These are phyloP conservation scores for Tremellales sp. DNA, from an alignment of 1,284 basidiomycete species.

Conservation along the genomic window DNA sequence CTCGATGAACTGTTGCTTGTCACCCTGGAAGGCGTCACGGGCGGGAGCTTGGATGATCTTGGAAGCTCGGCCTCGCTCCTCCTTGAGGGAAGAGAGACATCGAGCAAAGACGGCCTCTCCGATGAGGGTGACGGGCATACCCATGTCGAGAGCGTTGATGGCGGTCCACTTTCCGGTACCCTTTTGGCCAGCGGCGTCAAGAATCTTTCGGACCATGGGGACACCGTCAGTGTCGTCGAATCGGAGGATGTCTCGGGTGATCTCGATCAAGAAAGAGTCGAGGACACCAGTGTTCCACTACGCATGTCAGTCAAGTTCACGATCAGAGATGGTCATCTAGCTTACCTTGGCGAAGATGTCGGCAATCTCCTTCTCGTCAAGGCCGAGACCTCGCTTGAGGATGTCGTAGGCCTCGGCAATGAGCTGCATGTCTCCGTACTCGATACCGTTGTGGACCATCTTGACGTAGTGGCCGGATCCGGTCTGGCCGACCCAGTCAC, in stretches of 20 bases:
- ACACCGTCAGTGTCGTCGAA: constrained; percentile 89
- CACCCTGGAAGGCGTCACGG: constrained; percentile 89
- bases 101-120: constrained; percentile 99
- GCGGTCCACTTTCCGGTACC: constrained; percentile 99
- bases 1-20: constrained; percentile 97
- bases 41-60: constrained; percentile 85
- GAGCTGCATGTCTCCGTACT: constrained; percentile 99
- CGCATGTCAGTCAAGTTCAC: constrained; percentile 1
- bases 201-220: constrained; percentile 88
- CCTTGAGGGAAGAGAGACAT: constrained; percentile 95
- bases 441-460: constrained; percentile 68
- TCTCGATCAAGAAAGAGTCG: constrained; percentile 98
- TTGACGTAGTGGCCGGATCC: constrained; percentile 93
- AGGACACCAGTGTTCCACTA: constrained; percentile 97
- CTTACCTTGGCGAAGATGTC: constrained; percentile 67
- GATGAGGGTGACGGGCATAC: constrained; percentile 92
- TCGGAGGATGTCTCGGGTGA: constrained; percentile 89
- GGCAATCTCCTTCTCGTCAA: constrained; percentile 79
- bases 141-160: constrained; percentile 93
- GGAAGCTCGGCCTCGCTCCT: constrained; percentile 91
- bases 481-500: constrained; percentile 98
- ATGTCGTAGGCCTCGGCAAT: constrained; percentile 99
- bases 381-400: constrained; percentile 90
- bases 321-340: not conserved
- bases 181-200: constrained; percentile 96